Evolutionary conservation across 345 rosid species (phyloP), one percentile per base, ranked within the genome.

Genomic region (Salix caprea): DNA sequence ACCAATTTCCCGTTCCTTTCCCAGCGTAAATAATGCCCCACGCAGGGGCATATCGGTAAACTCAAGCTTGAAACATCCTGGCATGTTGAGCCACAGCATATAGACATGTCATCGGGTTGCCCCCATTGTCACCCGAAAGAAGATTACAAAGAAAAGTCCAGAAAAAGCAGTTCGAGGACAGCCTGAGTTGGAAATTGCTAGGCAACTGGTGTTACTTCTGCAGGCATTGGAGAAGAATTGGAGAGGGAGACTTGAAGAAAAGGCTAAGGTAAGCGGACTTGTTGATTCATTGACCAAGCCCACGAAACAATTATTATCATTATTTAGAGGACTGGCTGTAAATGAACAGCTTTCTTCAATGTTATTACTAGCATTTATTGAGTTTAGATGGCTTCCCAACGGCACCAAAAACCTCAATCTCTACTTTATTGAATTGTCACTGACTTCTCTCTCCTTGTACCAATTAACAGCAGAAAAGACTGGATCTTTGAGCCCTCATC

Each of bases 361-460:
- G 61, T 72, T 71, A 69, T 75, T 9, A 26, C 79, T 34, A 78
- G 78, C 88, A 86, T 85, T 88, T 72, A 88, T 82, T 78, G 82
- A 70, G 69, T 74, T 77, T 65, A 70, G 86, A 73, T 84, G 78
- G 82, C 88, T 10, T 30, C 66, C 88, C 91, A 85, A 72, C 89
- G 72, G 75, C 77, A 52, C 69, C 74, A 60, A 24, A 79, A 42
- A 32, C 54, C 16, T 77, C 46, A 60, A 78, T 69, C 72, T 39
- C 61, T 54, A 69, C 40, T 65, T 76, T 69, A 58, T 23, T 21
- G 23, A 19, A 21, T 48, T 10, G n/a, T 37, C 42, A 26, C 75
- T 19, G 42, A 40, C 28, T 72, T 61, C 69, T 26, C 69, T 26
- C 21, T 72, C 69, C 23, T n/a, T 50, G 13, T 8, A 28, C 42